Percentiles rank a stretch among this genome's conserved stretches.
Evolutionary conservation across 1,139 yeast species (phyloP).

Genomic region (Petasospora fabianii): DNA sequence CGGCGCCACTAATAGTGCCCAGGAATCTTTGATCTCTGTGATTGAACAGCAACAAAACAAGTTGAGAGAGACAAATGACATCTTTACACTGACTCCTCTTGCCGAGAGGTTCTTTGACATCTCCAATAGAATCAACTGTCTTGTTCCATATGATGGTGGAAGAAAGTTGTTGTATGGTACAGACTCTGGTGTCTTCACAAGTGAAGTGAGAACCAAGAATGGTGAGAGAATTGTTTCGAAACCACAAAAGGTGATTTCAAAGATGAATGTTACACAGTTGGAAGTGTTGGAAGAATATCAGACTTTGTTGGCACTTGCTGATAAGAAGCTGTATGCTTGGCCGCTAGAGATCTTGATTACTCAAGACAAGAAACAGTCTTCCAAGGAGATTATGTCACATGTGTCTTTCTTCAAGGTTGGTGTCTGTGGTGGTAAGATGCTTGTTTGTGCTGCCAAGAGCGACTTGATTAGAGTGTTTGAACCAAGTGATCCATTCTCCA

Average conservation of each 20-base stretch:
- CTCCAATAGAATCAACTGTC: slow-evolving; percentile 82
- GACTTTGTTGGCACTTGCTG: slow-evolving; percentile 75
- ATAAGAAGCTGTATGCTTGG: slow-evolving; percentile 79
- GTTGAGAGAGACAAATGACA: slow-evolving; percentile 68
- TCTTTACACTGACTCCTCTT: slow-evolving; percentile 71
- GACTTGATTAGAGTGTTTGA: slow-evolving; percentile 85
- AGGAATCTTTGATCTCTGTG: slow-evolving; percentile 77
- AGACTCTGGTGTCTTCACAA: slow-evolving; percentile 83
- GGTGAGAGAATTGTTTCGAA: slow-evolving; percentile 48
- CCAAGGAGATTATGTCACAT: slow-evolving; percentile 78
- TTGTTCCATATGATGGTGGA: slow-evolving; percentile 94
- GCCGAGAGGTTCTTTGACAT: slow-evolving; percentile 69
- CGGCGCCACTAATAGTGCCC: slow-evolving; percentile 63
- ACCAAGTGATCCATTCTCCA: slow-evolving; percentile 62
- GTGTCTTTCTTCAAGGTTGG: slow-evolving; percentile 91
- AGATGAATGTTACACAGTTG: slow-evolving; percentile 78
- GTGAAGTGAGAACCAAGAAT: slow-evolving; percentile 46
- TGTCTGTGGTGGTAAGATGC: slow-evolving; percentile 80
- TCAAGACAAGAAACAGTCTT: slow-evolving; percentile 49
- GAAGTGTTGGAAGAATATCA: slow-evolving; percentile 93
- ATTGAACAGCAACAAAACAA: slow-evolving; percentile 75
- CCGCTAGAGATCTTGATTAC: slow-evolving; percentile 68
- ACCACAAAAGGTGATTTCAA: slow-evolving; percentile 76
- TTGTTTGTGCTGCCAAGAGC: slow-evolving; percentile 85
- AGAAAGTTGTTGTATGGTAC: slow-evolving; percentile 88